These are phyloP conservation scores for Akebia trifoliata DNA, from an alignment of 164 flowering plant genomes.

Conservation along the genomic window DNA sequence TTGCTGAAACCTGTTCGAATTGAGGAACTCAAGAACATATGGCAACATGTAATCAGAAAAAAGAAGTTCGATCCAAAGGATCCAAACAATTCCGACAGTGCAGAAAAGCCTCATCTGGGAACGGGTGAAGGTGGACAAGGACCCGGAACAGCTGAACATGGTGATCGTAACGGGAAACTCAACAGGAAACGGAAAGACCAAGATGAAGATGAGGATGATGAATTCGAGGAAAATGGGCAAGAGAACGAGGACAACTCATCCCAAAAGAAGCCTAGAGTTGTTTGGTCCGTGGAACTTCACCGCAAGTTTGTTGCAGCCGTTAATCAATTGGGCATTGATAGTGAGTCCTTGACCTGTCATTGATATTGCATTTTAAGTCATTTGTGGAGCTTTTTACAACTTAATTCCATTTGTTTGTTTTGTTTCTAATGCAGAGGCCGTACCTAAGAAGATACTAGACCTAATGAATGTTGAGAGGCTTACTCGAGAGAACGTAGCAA, in stretches of 20 bases:
- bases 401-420: neutral
- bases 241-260: slow-evolving; percentile 61
- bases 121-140: slow-evolving; percentile 32
- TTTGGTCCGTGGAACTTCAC: slow-evolving; percentile 85
- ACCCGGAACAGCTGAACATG: slow-evolving; percentile 10
- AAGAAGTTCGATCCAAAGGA: slow-evolving; percentile 46
- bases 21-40: slow-evolving; percentile 85
- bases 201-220: slow-evolving; percentile 61
- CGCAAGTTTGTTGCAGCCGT: slow-evolving; percentile 84
- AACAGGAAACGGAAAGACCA: slow-evolving; percentile 66
- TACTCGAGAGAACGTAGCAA: slow-evolving; percentile 93
- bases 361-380: neutral
- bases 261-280: slow-evolving; percentile 84
- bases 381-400: neutral
- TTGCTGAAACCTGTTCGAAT: slow-evolving; percentile 79
- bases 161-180: slow-evolving; percentile 42
- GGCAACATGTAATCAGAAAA: slow-evolving; percentile 92
- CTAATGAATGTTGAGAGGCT: slow-evolving; percentile 87
- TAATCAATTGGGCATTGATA: slow-evolving; percentile 77
- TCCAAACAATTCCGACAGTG: slow-evolving; percentile 21
- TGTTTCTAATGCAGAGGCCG: slow-evolving; percentile 63
- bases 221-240: slow-evolving; percentile 42
- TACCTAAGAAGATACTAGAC: slow-evolving; percentile 91
- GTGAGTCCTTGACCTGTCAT: slow-evolving; percentile 36
- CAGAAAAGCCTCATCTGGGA: slow-evolving; percentile 26